These are phyloP conservation scores for Aspergillus cristatus DNA, from an alignment of 495 filamentous ascomycete species.

Conservation along the genomic window DNA sequence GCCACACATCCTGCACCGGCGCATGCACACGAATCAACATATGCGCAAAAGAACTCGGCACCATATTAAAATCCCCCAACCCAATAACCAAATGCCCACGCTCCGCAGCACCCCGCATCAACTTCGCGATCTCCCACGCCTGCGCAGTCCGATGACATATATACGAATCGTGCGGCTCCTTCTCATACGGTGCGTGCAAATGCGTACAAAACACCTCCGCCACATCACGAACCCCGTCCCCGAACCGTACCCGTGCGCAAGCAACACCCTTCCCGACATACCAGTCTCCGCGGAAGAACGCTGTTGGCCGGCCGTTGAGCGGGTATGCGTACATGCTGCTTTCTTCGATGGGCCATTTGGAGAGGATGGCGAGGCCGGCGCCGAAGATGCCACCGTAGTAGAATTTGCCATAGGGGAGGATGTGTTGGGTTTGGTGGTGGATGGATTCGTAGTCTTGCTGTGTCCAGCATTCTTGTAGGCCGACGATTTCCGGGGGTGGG, in stretches of 20 bases:
- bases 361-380: slow-evolving; percentile 85
- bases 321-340: slow-evolving; percentile 79
- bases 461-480: slow-evolving; percentile 92
- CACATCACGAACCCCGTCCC: slow-evolving; percentile 55
- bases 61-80: slow-evolving; percentile 92
- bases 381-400: slow-evolving; percentile 86
- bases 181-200: slow-evolving; percentile 85
- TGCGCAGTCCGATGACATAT: slow-evolving; percentile 84
- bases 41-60: slow-evolving; percentile 80
- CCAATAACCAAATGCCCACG: slow-evolving; percentile 77
- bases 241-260: slow-evolving; percentile 68
- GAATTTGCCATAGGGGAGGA: slow-evolving; percentile 92
- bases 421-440: slow-evolving; percentile 58
- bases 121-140: slow-evolving; percentile 93
- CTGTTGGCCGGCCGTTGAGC: slow-evolving; percentile 88
- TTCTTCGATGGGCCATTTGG: slow-evolving; percentile 92
- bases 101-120: slow-evolving; percentile 77
- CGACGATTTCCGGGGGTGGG: slow-evolving; percentile 76
- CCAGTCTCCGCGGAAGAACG: slow-evolving; percentile 92
- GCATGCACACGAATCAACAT: slow-evolving; percentile 69
- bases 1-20: slow-evolving; percentile 76
- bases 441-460: slow-evolving; percentile 83
- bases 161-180: slow-evolving; percentile 73
- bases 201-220: slow-evolving; percentile 91
- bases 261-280: slow-evolving; percentile 90